Percentiles rank a stretch among this genome's conserved stretches.
Conservation (phyloP, 2,329 filamentous ascomycete species). For the Aspergillus sp. region DNA sequence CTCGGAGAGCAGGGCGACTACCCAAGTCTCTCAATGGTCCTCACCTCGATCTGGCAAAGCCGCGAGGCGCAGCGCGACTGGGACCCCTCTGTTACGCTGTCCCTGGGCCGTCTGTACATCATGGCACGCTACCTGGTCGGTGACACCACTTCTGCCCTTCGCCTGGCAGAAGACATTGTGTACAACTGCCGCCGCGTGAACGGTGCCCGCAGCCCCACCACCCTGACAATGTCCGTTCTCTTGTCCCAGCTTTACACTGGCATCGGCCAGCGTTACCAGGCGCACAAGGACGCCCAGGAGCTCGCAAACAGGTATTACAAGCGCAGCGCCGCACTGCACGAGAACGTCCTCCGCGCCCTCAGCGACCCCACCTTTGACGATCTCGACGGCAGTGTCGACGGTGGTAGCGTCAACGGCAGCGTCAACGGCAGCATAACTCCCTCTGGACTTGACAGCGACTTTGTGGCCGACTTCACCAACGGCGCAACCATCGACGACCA, state of each 20-base stretch:
- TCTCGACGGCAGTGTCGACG: constrained; percentile 3
- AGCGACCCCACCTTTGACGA: constrained; percentile 33
- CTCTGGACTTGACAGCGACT: constrained; percentile 10
- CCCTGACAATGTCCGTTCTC: constrained; percentile 50
- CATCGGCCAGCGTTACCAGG: constrained; percentile 36
- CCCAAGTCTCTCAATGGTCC: constrained; percentile 41
- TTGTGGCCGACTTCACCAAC: neutral
- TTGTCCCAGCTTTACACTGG: constrained; percentile 52
- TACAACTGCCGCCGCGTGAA: constrained; percentile 57
- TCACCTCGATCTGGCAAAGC: constrained; percentile 46
- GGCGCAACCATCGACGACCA: constrained; percentile 21
- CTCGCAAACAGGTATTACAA: constrained; percentile 41
- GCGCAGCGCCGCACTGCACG: constrained; percentile 37
- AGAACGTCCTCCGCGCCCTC: constrained; percentile 38
- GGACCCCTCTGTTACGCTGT: constrained; percentile 46
- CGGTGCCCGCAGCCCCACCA: constrained; percentile 47
- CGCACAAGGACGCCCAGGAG: constrained; percentile 29
- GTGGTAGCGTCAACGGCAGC: neutral
- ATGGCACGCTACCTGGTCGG: constrained; percentile 50
- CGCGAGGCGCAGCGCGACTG: constrained; percentile 46
- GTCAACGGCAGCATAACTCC: constrained; percentile 11
- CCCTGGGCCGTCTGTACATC: constrained; percentile 52
- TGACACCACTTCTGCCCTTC: constrained; percentile 45
- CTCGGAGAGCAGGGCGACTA: constrained; percentile 49
- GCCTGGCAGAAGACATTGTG: constrained; percentile 53